These are phyloP conservation scores for Pyrenula massariospora DNA, from an alignment of 495 filamentous ascomycete species.

Conservation along the genomic window DNA sequence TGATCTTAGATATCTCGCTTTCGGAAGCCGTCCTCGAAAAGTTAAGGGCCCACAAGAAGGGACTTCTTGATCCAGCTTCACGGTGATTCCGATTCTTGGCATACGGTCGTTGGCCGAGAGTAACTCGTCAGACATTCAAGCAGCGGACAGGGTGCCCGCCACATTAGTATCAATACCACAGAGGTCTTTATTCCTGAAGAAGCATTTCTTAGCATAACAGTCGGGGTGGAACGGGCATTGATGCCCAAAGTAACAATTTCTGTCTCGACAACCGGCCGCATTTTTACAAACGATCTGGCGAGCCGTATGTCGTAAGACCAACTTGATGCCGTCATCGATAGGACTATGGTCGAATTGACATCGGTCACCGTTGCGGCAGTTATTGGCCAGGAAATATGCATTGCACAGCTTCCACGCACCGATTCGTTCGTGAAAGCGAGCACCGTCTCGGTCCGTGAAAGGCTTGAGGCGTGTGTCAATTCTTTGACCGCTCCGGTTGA, in stretches of 20 bases:
- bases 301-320: not conserved
- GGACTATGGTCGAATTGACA: not conserved
- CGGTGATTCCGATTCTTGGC: too few relatives aligned
- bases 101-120: not conserved
- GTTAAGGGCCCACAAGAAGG: too few relatives aligned
- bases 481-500: not conserved
- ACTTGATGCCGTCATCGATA: not conserved
- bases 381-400: not conserved
- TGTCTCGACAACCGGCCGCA: not conserved
- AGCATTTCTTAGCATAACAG: not conserved
- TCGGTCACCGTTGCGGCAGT: not conserved
- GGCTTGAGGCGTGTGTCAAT: not conserved
- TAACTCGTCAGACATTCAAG: not conserved
- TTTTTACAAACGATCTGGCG: not conserved
- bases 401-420: not conserved
- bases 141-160: not conserved
- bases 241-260: not conserved
- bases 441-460: not conserved
- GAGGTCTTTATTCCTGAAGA: not conserved
- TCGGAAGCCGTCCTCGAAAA: too few relatives aligned
- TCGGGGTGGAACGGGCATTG: not conserved
- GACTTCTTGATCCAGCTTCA: too few relatives aligned
- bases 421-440: not conserved
- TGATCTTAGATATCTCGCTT: too few relatives aligned
- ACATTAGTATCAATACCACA: not conserved